Percentiles rank a stretch among this genome's conserved stretches.
phyloP scores from a whole-genome alignment of 257 asterid species.

The Solanum chilense region DNA sequence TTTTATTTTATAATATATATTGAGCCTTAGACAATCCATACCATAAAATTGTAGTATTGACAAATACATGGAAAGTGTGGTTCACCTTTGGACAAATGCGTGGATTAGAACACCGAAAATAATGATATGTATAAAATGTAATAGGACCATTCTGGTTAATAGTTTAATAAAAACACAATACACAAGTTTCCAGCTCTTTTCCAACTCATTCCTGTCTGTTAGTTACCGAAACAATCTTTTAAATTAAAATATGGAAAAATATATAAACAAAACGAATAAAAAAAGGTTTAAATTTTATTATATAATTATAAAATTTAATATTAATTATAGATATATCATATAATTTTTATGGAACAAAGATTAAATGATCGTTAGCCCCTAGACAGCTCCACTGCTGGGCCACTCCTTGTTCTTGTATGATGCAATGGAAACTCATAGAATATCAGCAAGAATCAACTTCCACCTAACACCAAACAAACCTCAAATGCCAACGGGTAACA shows the following conservation, averaged over 20 bases:
- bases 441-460: neutral
- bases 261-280: too few species aligned
- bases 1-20: too few species aligned
- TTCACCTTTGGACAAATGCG: neutral
- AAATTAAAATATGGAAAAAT: too few species aligned
- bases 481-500: neutral
- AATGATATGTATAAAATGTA: neutral
- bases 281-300: too few species aligned
- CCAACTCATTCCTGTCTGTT: conserved; percentile 1
- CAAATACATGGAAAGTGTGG: neutral
- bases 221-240: too few species aligned
- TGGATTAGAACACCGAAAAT: neutral
- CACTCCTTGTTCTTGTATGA: neutral
- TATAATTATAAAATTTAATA: fast-evolving
- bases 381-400: neutral
- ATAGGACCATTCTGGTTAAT: neutral
- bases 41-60: neutral
- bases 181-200: conserved; percentile 14
- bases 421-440: conserved; percentile 3
- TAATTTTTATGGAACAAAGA: fast-evolving
- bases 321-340: too few species aligned
- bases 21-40: neutral
- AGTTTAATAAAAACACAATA: neutral
- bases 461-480: neutral
- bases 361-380: too few species aligned